A percentile compares a stretch with the other conserved stretches of the same genome.
These are phyloP conservation scores for Hyphopichia buzzinii DNA, from an alignment of 1,139 yeast species.

Conservation along the genomic window DNA sequence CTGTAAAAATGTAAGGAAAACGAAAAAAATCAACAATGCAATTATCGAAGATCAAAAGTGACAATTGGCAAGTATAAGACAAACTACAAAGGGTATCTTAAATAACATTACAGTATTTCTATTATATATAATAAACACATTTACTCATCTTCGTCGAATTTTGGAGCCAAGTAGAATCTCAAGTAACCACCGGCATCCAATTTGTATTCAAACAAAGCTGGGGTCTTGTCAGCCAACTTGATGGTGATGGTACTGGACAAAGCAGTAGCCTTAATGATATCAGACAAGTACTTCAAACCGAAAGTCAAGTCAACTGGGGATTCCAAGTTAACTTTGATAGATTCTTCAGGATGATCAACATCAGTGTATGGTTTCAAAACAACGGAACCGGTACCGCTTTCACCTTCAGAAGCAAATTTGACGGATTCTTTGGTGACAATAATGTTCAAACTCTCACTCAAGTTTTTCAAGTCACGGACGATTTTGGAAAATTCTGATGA, in stretches of 20 bases:
- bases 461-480: constrained; percentile 80
- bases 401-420: constrained; percentile 89
- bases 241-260: constrained; percentile 75
- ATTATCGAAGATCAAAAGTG: no score
- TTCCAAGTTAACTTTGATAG: constrained; percentile 73
- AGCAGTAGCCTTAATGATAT: constrained; percentile 88
- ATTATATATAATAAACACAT: constrained; percentile 1
- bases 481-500: constrained; percentile 84
- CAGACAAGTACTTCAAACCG: constrained; percentile 86
- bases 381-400: constrained; percentile 84
- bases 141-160: constrained; percentile 86
- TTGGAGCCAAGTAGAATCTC: constrained; percentile 96
- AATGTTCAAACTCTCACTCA: constrained; percentile 85
- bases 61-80: no score
- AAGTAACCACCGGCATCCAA: constrained; percentile 86
- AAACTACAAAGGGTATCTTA: no score
- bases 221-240: constrained; percentile 86
- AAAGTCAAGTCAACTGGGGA: constrained; percentile 88
- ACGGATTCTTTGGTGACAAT: constrained; percentile 90
- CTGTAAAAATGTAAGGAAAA: no score
- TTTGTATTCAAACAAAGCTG: constrained; percentile 91
- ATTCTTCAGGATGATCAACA: constrained; percentile 74
- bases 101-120: neutral
- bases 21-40: no score
- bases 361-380: constrained; percentile 83